Conservation (phyloP, 1,284 basidiomycete species). For the Trametes polyzona region DNA sequence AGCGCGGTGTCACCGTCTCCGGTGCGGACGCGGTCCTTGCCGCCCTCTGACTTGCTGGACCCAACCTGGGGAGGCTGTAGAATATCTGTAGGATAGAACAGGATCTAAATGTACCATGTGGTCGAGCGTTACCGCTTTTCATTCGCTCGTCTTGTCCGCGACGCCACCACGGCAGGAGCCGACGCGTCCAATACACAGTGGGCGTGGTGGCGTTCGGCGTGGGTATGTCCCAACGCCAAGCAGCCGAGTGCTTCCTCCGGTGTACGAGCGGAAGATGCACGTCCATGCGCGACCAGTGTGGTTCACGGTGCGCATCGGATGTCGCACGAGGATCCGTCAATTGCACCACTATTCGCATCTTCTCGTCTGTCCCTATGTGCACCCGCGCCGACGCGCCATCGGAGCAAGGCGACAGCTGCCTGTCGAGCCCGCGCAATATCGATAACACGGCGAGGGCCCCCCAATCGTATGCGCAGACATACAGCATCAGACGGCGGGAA, state of each 20-base stretch:
- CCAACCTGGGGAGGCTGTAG: constrained; percentile 2
- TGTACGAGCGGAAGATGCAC: neutral
- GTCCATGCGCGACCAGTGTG: neutral
- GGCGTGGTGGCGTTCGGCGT: neutral
- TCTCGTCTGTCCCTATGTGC: neutral
- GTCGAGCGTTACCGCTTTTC: neutral
- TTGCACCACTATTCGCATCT: constrained; percentile 8
- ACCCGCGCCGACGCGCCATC: neutral
- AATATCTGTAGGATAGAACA: neutral
- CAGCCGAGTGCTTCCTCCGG: neutral
- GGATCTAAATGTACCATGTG: neutral
- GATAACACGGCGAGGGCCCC: neutral
- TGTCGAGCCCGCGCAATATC: neutral
- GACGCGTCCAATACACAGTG: neutral
- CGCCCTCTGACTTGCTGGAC: constrained; percentile 26
- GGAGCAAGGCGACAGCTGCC: neutral
- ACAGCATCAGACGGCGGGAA: constrained; percentile 9
- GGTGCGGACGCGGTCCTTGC: constrained; percentile 68
- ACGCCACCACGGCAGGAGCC: too few species aligned
- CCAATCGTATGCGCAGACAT: too few species aligned
- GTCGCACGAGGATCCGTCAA: neutral
- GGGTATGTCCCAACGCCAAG: neutral
- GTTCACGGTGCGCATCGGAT: neutral
- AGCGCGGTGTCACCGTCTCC: constrained; percentile 60
- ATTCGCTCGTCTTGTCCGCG: too few species aligned